Evolutionary conservation across 345 rosid species (phyloP), one percentile per base, ranked within the genome.

Genomic region (Citrus inodora): DNA sequence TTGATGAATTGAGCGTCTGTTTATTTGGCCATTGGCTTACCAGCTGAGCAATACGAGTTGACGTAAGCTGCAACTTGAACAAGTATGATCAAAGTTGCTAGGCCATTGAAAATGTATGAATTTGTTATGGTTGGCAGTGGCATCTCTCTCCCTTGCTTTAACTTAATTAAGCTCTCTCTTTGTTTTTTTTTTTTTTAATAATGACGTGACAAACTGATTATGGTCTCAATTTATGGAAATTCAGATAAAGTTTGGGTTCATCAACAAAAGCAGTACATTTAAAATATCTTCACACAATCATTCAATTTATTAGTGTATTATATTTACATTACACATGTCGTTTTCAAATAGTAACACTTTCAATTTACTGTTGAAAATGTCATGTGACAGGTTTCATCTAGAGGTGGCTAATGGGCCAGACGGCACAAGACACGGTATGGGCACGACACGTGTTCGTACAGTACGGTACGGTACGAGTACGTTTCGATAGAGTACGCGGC

Each of bases 361-460:
- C 0, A 40, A 9, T 40, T 40, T 40, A 28, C 1, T 10, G 17
- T 27, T 24, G 32, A 61, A 61, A 61, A 61, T 13, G 35, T 27
- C 65, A 25, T 40, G 1, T 16, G 33, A 16, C 65, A 24, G 2
- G 19, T 32, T 32, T 32, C 33, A 32, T 32, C 0, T 0, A 32
- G 5, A 32, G 33, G 33, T 0, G 33, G 0, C 5, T 3, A 32
- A 0, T 32, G 33, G 33, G 0, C 0, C 33, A 0, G 5, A 32
- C 33, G 0, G 5, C 0, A 32, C 33, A 5, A 32, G 5, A 0
- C 0, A 4, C 4, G 33, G 33, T 4, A 32, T 32, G 33, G 5
- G 5, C 0, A 32, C 0, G 0, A 0, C 0, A 32, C 0, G 5
- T 32, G 5, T 32, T 0, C 0, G 0, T 32, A 32, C 0, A 32